Percentiles rank a stretch among this genome's conserved stretches.
Evolutionary conservation across 176 grass and related monocot genomes (phyloP).

Genomic region (Oryza nivara): DNA sequence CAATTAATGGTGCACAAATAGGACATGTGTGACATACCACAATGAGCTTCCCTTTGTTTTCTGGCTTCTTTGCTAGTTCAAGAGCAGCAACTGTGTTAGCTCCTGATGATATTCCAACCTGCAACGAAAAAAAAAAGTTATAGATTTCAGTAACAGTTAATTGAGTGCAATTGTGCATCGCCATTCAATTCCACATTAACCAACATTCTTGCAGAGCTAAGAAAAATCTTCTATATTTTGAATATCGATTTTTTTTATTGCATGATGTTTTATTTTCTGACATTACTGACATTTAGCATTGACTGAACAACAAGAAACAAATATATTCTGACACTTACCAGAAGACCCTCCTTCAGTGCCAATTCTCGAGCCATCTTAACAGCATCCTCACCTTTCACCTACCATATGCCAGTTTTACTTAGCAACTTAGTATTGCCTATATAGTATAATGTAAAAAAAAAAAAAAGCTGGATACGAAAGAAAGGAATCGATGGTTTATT

Average conservation of each 20-base stretch:
- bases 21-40: constrained; percentile 58
- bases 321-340: constrained; percentile 52
- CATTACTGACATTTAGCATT: neutral
- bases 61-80: constrained; percentile 73
- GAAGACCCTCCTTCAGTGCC: constrained; percentile 78
- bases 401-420: constrained; percentile 1
- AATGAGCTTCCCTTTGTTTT: constrained; percentile 97
- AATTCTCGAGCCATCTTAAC: constrained; percentile 86
- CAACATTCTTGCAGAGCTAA: neutral
- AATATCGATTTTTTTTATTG: neutral
- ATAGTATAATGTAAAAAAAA: neutral
- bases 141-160: neutral
- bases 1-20: neutral
- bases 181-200: neutral
- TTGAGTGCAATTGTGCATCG: neutral
- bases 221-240: neutral
- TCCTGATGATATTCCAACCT: constrained; percentile 98
- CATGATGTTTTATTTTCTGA: neutral
- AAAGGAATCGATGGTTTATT: too few species aligned
- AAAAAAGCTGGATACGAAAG: too few species aligned
- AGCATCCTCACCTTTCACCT: constrained; percentile 85
- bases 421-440: neutral
- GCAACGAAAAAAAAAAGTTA: constrained; percentile 10
- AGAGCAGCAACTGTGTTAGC: constrained; percentile 89
- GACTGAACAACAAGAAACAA: neutral